Base-by-base conservation (phyloP, 2,329 filamentous ascomycete genomes). In the Waltergamsia citrina region DNA sequence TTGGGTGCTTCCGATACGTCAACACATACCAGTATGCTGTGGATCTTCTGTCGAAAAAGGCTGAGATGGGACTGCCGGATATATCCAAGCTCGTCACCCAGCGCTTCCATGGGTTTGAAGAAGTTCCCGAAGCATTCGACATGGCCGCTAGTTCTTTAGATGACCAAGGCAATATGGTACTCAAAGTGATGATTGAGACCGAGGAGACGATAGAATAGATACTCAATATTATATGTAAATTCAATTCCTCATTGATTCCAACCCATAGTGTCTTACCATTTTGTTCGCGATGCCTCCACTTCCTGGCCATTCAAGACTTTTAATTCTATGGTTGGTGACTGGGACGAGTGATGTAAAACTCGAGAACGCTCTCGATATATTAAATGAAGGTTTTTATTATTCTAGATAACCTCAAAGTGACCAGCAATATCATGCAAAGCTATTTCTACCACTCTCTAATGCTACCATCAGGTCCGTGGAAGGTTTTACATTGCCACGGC, bases 1-100 rank as follows among this genome's bases (percentile, higher is more conserved):
- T 81, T 14, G 78, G 78, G 17, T 75, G 81, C 24, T 84, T 83
- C 58, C 68, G 80, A 35, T 85, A 85, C 45, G 78, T 77, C 12
- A 37, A 44, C 29, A 44, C 45, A 8, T 48, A 48, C 32, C 18
- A 34, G 11, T 39, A 42, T 15, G 45, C 39, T 9, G 27, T 47
- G 5, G 39, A 43, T 16, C 15, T 44, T n/a, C 34, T 44, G 25
- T 35, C 38, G 7, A 28, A 38, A 16, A 38, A 31, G 33, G 32
- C 30, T 8, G 30, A 38, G 29, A 12, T 26, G 15, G 33, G 36
- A 7, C 36, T 44, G 17, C 42, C 42, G 6, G 42, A 44, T 23
- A 33, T 44, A n/a, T 29, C 30, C 6, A 42, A 35, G 38, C 29
- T 44, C 17, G 36, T 32, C 7, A 42, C 42, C 6, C 42, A 44